Conservation (phyloP, 306 rosid genomes). For the Gastrolobium villosum region DNA sequence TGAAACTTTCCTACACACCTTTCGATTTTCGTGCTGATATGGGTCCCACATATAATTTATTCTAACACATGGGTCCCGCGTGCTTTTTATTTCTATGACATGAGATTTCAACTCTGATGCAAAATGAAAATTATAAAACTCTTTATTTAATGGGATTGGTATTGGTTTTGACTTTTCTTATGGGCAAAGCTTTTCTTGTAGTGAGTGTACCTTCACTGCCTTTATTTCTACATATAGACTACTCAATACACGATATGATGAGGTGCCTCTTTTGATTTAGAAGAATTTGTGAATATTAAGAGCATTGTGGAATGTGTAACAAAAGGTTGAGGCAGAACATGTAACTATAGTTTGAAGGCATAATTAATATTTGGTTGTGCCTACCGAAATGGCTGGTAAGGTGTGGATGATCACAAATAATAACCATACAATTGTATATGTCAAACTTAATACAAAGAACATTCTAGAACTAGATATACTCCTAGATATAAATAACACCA, state of each 20-base stretch:
- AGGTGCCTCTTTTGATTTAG: not conserved
- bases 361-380: constrained; percentile 40
- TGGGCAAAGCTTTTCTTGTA: not conserved
- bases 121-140: too few relatives aligned
- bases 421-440: constrained; percentile 14
- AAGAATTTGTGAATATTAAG: not conserved
- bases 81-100: too few relatives aligned
- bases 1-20: too few relatives aligned
- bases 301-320: not conserved
- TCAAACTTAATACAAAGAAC: not conserved
- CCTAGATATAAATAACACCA: constrained; percentile 19
- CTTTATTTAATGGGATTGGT: constrained; percentile 47
- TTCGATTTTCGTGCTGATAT: too few relatives aligned
- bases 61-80: too few relatives aligned
- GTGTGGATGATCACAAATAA: not conserved
- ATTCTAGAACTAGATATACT: not conserved
- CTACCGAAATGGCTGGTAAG: constrained; percentile 31
- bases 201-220: not conserved
- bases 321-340: constrained; percentile 2
- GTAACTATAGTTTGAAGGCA: not conserved
- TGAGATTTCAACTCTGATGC: too few relatives aligned
- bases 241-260: not conserved
- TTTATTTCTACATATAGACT: not conserved
- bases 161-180: constrained; percentile 38
- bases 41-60: too few relatives aligned